Percentiles rank a stretch among this genome's conserved stretches.
These are phyloP conservation scores for Phascolomyces articulosus DNA, from an alignment of 371 early-diverging fungal species.

Conservation along the genomic window DNA sequence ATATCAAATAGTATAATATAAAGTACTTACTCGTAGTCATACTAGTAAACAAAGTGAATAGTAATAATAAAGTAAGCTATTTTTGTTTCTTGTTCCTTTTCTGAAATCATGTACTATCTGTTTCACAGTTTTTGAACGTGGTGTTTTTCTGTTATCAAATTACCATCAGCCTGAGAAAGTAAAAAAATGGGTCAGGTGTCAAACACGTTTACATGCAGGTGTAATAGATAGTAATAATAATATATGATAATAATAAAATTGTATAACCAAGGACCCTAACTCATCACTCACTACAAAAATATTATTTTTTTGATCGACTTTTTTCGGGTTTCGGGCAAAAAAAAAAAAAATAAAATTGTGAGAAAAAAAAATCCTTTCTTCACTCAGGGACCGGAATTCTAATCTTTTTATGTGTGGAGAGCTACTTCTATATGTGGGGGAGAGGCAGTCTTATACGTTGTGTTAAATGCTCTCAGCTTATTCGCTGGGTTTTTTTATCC, in stretches of 20 bases:
- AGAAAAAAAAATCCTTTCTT: background rate
- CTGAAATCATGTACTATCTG: background rate
- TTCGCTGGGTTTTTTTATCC: background rate
- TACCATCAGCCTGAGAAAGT: constrained; percentile 2
- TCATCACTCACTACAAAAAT: too few relatives aligned
- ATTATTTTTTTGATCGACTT: background rate
- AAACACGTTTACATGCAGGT: background rate
- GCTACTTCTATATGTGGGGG: background rate
- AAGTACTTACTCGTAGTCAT: too few relatives aligned
- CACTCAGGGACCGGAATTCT: background rate
- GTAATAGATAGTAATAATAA: too few relatives aligned
- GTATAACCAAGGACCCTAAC: background rate
- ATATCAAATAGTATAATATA: too few relatives aligned
- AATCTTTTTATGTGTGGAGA: background rate
- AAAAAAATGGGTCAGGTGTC: background rate
- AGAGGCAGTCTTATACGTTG: background rate
- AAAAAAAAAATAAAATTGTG: background rate
- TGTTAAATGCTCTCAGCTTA: background rate
- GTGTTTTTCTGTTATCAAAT: background rate
- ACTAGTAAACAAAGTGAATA: background rate
- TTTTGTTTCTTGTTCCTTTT: too few relatives aligned
- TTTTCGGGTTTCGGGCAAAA: background rate
- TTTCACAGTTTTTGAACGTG: background rate
- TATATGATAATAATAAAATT: too few relatives aligned
- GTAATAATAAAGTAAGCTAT: too few relatives aligned